phyloP scores from a whole-genome alignment of 345 rosid species.

The Lumnitzera racemosa region DNA sequence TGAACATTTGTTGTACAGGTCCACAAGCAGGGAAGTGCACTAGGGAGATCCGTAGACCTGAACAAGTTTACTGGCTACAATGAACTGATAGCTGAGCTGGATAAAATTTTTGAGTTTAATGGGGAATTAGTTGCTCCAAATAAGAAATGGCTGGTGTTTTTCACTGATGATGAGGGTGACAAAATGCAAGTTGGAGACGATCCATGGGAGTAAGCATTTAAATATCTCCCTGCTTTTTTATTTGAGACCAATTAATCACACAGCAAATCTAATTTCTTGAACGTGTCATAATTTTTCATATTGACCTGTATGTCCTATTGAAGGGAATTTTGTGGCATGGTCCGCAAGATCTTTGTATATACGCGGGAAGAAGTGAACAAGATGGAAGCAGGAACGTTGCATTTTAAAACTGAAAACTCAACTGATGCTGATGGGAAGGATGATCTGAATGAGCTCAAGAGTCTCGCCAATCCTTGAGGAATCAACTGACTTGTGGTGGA shows the following conservation, averaged over 20 bases:
- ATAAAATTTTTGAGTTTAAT: conserved; percentile 39
- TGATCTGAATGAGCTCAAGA: too few relatives aligned
- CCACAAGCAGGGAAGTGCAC: conserved; percentile 46
- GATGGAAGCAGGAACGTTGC: conserved; percentile 29
- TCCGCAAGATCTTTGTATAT: conserved; percentile 35
- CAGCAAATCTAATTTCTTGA: background rate
- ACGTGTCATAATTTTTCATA: background rate
- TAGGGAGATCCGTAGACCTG: conserved; percentile 53
- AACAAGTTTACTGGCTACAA: conserved; percentile 33
- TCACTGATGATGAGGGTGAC: conserved; percentile 48
- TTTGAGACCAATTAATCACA: background rate
- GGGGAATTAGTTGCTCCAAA: conserved; percentile 35
- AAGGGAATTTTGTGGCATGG: conserved; percentile 59
- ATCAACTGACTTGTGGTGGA: too few relatives aligned
- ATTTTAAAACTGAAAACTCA: conserved; percentile 14
- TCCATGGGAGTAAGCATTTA: conserved; percentile 47
- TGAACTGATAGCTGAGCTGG: conserved; percentile 43
- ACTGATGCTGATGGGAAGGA: conserved; percentile 2
- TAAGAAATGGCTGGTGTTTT: conserved; percentile 43
- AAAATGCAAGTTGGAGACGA: conserved; percentile 63
- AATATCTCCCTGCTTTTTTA: background rate
- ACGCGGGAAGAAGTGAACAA: conserved; percentile 43
- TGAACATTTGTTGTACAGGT: conserved; percentile 22
- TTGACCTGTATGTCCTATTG: background rate
- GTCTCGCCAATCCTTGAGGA: too few relatives aligned